phyloP scores from a whole-genome alignment of 1,284 basidiomycete species.

The Sanguinoderma infundibulare region DNA sequence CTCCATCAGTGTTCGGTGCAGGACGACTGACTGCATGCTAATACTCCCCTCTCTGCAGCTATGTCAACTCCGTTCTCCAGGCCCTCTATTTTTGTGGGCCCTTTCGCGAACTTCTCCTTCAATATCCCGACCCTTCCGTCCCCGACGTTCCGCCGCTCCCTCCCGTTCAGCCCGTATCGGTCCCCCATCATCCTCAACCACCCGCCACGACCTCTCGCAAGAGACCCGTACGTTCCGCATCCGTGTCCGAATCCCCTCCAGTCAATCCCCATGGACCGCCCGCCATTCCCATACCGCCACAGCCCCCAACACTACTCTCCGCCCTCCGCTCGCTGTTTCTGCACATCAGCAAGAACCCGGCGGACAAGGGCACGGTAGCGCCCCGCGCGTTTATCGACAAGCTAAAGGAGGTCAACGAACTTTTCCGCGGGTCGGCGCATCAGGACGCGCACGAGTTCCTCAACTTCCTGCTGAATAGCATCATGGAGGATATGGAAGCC shows the following conservation, averaged over 20 bases:
- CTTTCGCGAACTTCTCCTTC: slow-evolving; percentile 76
- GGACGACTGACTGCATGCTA: background rate
- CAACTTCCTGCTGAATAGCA: slow-evolving; percentile 91
- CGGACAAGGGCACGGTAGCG: slow-evolving; percentile 83
- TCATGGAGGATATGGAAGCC: slow-evolving; percentile 91
- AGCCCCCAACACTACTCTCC: slow-evolving; percentile 82
- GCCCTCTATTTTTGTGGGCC: slow-evolving; percentile 91
- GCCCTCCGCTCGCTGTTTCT: slow-evolving; percentile 91
- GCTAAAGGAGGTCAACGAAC: slow-evolving; percentile 86
- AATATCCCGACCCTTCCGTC: slow-evolving; percentile 53
- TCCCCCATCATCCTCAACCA: slow-evolving; percentile 46
- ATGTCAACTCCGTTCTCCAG: slow-evolving; percentile 97
- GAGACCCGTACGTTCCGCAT: slow-evolving; percentile 31
- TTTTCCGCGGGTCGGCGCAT: slow-evolving; percentile 87
- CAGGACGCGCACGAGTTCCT: slow-evolving; percentile 98
- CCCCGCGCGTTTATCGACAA: slow-evolving; percentile 91
- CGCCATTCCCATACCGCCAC: slow-evolving; percentile 50
- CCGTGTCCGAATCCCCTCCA: slow-evolving; percentile 27
- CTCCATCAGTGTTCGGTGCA: background rate
- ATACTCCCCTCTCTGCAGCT: slow-evolving; percentile 53
- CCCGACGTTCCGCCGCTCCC: slow-evolving; percentile 35
- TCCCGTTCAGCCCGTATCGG: slow-evolving; percentile 36
- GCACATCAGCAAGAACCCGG: slow-evolving; percentile 76
- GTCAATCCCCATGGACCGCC: slow-evolving; percentile 28
- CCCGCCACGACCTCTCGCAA: slow-evolving; percentile 37